These are phyloP conservation scores for Falciphora oryzae DNA, from an alignment of 2,329 filamentous ascomycete genomes.

Conservation along the genomic window DNA sequence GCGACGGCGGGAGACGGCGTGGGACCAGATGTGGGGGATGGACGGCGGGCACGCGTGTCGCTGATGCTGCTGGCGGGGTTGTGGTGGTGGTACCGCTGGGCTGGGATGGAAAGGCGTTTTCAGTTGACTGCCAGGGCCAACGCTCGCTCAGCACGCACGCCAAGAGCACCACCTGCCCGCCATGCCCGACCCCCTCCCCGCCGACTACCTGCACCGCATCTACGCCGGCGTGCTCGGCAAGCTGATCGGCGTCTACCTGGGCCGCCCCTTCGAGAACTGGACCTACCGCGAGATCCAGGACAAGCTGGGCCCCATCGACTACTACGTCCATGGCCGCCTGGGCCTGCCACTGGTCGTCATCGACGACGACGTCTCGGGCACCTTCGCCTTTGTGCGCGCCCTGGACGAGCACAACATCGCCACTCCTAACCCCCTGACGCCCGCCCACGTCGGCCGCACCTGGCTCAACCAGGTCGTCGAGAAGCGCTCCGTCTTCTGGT, in stretches of 20 bases:
- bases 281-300: constrained; percentile 27
- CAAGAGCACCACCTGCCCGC: too few relatives aligned
- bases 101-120: background rate
- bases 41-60: too few relatives aligned
- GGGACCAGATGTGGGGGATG: background rate
- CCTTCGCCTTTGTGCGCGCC: constrained; percentile 30
- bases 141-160: too few relatives aligned
- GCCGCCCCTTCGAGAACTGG: constrained; percentile 32
- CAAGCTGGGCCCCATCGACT: constrained; percentile 25
- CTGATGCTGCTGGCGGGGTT: background rate
- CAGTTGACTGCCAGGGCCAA: too few relatives aligned
- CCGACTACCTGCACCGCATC: constrained; percentile 27
- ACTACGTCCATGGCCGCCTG: constrained; percentile 27
- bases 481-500: constrained; percentile 29
- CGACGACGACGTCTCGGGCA: constrained; percentile 29
- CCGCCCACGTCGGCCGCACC: constrained; percentile 22
- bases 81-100: too few relatives aligned
- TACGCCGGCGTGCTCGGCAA: constrained; percentile 34
- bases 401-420: constrained; percentile 25
- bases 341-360: constrained; percentile 24
- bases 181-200: constrained; percentile 7
- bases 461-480: constrained; percentile 29
- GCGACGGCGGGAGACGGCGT: background rate
- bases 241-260: constrained; percentile 31
- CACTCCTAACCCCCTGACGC: constrained; percentile 8